A percentile compares a stretch with the other conserved stretches of the same genome.
Evolutionary conservation across 306 rosid genomes (phyloP).

Genomic region (Trifolium dubium): DNA sequence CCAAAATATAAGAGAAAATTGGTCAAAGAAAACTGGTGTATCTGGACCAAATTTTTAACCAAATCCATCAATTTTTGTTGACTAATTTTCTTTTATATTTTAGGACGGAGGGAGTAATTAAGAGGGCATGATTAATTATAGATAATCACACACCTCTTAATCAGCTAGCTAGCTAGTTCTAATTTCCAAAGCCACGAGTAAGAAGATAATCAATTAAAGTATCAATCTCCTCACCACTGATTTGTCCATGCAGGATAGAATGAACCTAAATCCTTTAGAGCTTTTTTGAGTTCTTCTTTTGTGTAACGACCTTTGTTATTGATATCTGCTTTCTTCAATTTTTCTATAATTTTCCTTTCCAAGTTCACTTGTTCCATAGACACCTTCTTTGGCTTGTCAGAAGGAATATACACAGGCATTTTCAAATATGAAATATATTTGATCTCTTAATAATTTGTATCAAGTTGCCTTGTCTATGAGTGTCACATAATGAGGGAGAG

Average conservation of each 20-base stretch:
- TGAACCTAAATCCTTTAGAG: slow-evolving; percentile 30
- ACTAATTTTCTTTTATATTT: no score
- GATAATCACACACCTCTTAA: background rate
- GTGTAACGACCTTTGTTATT: slow-evolving; percentile 7
- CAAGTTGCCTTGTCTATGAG: no score
- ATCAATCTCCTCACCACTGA: background rate
- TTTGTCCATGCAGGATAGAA: background rate
- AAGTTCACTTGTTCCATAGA: background rate
- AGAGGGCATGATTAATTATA: no score
- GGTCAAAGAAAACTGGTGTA: no score
- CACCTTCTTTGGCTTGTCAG: background rate
- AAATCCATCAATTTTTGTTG: no score
- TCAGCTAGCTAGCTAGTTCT: background rate
- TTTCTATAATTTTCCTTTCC: background rate
- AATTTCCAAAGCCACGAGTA: background rate
- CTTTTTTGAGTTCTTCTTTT: slow-evolving; percentile 30
- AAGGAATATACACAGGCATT: background rate
- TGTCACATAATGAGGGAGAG: no score
- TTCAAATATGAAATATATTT: background rate
- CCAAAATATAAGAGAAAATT: no score
- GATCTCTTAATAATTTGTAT: no score
- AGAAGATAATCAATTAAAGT: background rate
- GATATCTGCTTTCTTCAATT: background rate
- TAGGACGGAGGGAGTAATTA: no score
- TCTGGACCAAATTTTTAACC: no score